phyloP scores from a whole-genome alignment of 164 flowering plant genomes.

The Hamamelis virginiana region DNA sequence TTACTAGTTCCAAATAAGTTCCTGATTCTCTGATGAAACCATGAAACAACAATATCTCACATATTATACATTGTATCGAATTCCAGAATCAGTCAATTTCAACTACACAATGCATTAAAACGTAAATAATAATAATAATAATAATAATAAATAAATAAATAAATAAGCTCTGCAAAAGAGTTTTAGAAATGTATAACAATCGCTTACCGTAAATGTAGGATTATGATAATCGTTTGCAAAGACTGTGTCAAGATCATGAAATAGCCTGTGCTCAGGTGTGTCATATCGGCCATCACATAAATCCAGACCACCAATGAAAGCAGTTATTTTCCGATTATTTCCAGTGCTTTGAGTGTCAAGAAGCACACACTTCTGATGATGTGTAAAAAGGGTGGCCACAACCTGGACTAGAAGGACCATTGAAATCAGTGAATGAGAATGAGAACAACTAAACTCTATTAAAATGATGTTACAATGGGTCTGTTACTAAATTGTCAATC shows the following conservation, averaged over 20 bases:
- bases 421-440: slow-evolving; percentile 14
- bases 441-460: not conserved
- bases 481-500: no score
- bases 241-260: slow-evolving; percentile 57
- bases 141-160: not conserved
- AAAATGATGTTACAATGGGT: not conserved
- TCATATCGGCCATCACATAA: slow-evolving; percentile 88
- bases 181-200: not conserved
- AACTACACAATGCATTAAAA: no score
- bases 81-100: not conserved
- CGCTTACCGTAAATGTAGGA: slow-evolving; percentile 70
- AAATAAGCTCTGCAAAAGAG: not conserved
- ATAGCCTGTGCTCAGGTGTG: slow-evolving; percentile 80
- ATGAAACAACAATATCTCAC: not conserved
- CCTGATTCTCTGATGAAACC: not conserved
- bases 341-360: slow-evolving; percentile 69
- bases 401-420: slow-evolving; percentile 50
- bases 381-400: slow-evolving; percentile 80
- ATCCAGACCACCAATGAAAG: slow-evolving; percentile 82
- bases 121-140: no score
- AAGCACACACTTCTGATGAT: slow-evolving; percentile 84
- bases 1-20: not conserved
- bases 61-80: not conserved
- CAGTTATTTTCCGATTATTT: slow-evolving; percentile 65
- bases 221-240: slow-evolving; percentile 69